Percentiles rank a stretch among this genome's conserved stretches.
Conservation (phyloP, 2,329 filamentous ascomycete genomes). For the Epichloe hybrida region DNA sequence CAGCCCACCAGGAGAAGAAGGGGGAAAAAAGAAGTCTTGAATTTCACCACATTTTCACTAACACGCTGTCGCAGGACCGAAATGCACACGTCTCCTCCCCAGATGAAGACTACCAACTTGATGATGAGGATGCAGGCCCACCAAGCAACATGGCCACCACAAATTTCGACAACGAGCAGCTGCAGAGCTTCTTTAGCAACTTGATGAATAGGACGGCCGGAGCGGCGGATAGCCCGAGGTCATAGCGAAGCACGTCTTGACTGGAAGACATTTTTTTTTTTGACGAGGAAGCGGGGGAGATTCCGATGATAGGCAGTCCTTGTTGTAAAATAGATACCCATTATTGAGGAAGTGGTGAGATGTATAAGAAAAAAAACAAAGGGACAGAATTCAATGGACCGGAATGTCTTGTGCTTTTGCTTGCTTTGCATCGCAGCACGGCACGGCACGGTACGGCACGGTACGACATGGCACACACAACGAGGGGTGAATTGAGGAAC, state of each 20-base stretch:
- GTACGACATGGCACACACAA: too few relatives aligned
- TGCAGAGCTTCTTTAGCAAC: conserved; percentile 46
- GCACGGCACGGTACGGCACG: too few relatives aligned
- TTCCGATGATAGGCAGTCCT: neutral
- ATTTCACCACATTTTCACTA: conserved; percentile 6
- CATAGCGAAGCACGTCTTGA: neutral
- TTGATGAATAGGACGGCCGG: conserved; percentile 41
- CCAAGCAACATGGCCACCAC: conserved; percentile 29
- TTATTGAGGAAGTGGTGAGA: conserved; percentile 8
- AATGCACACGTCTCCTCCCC: conserved; percentile 37
- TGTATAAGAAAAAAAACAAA: too few relatives aligned
- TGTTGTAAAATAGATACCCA: conserved; percentile 31
- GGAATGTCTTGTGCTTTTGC: too few relatives aligned
- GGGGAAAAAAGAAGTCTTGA: neutral
- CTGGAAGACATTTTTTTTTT: neutral
- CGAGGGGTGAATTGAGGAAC: too few relatives aligned
- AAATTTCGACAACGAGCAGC: conserved; percentile 37
- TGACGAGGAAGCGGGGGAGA: neutral
- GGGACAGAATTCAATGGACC: too few relatives aligned
- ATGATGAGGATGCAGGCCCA: conserved; percentile 23
- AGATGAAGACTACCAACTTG: conserved; percentile 19
- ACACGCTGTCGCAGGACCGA: conserved; percentile 33
- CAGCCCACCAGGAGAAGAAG: neutral
- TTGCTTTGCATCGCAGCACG: too few relatives aligned
- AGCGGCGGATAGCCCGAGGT: conserved; percentile 11